A percentile compares a stretch with the other conserved stretches of the same genome.
These are phyloP conservation scores for Pichia cabralensis DNA, from an alignment of 805 yeast genomes.

Conservation along the genomic window DNA sequence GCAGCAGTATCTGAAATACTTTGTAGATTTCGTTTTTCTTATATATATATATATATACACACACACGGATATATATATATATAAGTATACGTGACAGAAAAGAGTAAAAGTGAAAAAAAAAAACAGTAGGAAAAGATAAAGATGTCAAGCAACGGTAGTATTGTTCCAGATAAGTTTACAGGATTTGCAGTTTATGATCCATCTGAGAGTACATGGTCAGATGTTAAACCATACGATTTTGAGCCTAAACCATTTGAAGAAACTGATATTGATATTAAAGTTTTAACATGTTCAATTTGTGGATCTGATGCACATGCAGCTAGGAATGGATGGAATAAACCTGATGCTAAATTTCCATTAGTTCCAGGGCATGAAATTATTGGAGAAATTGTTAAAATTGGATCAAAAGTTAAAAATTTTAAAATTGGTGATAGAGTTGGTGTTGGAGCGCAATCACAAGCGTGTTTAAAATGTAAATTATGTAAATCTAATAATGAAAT, in stretches of 20 bases:
- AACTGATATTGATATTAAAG: constrained; percentile 35
- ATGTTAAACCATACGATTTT: constrained; percentile 20
- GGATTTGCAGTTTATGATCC: constrained; percentile 31
- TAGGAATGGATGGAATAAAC: constrained; percentile 37
- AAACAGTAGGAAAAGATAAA: too few relatives aligned
- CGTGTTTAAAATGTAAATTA: constrained; percentile 51
- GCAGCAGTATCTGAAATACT: too few relatives aligned
- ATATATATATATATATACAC: too few relatives aligned
- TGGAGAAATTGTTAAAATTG: constrained; percentile 50
- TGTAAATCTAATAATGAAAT: constrained; percentile 45
- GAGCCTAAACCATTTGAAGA: constrained; percentile 30
- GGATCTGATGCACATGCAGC: constrained; percentile 52
- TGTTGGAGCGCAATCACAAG: constrained; percentile 58
- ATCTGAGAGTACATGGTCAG: constrained; percentile 24
- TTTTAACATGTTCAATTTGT: constrained; percentile 43
- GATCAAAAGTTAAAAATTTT: constrained; percentile 40
- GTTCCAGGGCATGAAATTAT: constrained; percentile 57
- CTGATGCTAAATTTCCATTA: constrained; percentile 20
- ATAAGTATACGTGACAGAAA: too few relatives aligned
- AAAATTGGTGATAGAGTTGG: constrained; percentile 72
- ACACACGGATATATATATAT: too few relatives aligned
- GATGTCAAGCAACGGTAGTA: too few relatives aligned
- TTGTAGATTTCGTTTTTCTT: too few relatives aligned
- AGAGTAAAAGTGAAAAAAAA: background rate
- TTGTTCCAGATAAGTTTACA: constrained; percentile 28